Conservation (phyloP, 176 grass and related monocot genomes). For the Tuctoria greenei region DNA sequence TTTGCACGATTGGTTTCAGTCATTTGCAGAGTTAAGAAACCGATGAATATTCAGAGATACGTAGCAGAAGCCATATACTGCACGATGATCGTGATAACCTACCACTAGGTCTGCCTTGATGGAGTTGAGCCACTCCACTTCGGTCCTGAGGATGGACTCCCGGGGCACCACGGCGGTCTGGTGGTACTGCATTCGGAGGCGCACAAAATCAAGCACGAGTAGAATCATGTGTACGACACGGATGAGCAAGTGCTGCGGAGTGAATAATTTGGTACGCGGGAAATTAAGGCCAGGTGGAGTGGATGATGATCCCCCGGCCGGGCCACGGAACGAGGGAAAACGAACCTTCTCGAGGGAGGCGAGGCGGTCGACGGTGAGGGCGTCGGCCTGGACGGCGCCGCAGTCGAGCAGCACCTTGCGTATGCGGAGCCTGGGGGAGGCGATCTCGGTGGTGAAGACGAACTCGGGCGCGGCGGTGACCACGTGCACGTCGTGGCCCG, state of each 20-base stretch:
- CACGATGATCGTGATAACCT: background rate
- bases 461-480: conserved; percentile 85
- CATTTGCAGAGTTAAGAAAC: background rate
- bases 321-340: background rate
- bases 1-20: background rate
- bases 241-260: background rate
- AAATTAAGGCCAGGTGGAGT: background rate
- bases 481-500: conserved; percentile 93
- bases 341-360: conserved; percentile 89
- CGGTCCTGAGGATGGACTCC: conserved; percentile 73
- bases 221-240: background rate
- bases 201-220: background rate
- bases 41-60: background rate
- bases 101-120: conserved; percentile 97
- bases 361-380: conserved; percentile 88
- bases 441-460: conserved; percentile 93
- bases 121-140: conserved; percentile 86
- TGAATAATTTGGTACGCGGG: background rate
- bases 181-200: conserved; percentile 64
- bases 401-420: conserved; percentile 95
- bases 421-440: conserved; percentile 74
- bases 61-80: background rate
- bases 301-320: background rate
- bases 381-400: conserved; percentile 97
- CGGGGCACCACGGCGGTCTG: conserved; percentile 94